Evolutionary conservation across 176 grass and related monocot genomes (phyloP), one percentile per base, ranked within the genome.

Genomic region (Calamus simplicifolius): DNA sequence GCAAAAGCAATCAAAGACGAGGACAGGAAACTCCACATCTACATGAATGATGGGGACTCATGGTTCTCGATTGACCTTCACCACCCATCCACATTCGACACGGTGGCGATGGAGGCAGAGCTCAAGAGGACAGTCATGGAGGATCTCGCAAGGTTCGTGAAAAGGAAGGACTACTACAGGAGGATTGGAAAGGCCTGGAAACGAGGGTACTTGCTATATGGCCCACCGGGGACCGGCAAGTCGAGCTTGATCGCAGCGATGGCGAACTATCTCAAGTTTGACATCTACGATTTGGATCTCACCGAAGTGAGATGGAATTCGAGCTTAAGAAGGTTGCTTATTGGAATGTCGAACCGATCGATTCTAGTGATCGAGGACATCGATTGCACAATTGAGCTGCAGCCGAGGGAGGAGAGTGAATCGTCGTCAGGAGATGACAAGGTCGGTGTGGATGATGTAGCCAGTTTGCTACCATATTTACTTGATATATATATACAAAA

Each of bases 281-380:
- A 95, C 54, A 81, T 90, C 54, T 95, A 95, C 43, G 91, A 95
- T 74, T 73, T 95, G 57, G 86, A 95, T 77, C 77, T 95, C n/a
- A 78, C 82, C 5, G 86, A 89, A 67, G 91, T 90, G 16, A 61
- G 51, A 17, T 80, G 86, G 77, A 95, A 95, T 49, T 74, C 60
- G 5, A 73, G 63, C 3, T 80, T 95, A 2, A 64, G 86, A 27
- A 53, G 77, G 48, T 50, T 95, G 74, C 66, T 95, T 59, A 78
- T 89, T 6, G 72, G 79, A 19, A 90, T 95, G 86, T 78, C 68
- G 31, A 90, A 87, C 71, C 56, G 68, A 6, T 87, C 91, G 53
- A 95, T 95, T 63, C 82, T 95, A 18, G 85, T 96, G 15, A 81
- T 96, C 16, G 83, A 96, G 77, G 91, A 96, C 53, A 96, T 96